These are phyloP conservation scores for Hypoxylon sp. DNA, from an alignment of 2,329 filamentous ascomycete species.

Conservation along the genomic window DNA sequence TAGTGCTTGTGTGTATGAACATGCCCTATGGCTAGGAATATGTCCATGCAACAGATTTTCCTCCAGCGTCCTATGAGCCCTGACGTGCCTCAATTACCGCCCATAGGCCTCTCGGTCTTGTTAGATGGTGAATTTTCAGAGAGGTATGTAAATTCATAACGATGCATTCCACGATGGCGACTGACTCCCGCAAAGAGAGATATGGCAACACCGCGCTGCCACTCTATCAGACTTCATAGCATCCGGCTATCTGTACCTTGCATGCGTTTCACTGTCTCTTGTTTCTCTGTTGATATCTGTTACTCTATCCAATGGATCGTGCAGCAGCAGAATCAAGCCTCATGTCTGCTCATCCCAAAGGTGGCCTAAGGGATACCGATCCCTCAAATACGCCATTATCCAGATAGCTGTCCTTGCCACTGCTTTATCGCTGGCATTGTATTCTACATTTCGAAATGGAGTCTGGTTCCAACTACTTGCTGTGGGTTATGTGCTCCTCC, in stretches of 20 bases:
- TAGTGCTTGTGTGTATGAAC: constrained; percentile 1
- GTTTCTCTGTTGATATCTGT: constrained; percentile 36
- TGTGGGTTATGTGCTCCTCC: constrained; percentile 48
- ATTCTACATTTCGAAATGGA: constrained; percentile 31
- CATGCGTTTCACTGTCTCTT: constrained; percentile 44
- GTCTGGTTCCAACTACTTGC: constrained; percentile 47
- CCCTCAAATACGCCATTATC: constrained; percentile 23
- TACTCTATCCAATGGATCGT: constrained; percentile 13
- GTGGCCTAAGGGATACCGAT: constrained; percentile 8
- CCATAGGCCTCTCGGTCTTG: constrained; percentile 11
- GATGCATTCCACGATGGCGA: not conserved
- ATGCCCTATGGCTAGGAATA: constrained; percentile 13
- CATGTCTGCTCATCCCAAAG: not conserved
- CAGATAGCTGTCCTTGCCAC: constrained; percentile 24
- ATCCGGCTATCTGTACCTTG: constrained; percentile 49
- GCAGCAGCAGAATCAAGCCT: constrained; percentile 14
- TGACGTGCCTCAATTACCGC: constrained; percentile 17
- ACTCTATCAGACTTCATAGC: constrained; percentile 48
- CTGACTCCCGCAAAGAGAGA: constrained; percentile 30
- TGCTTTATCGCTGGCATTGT: constrained; percentile 25
- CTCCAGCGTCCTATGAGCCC: constrained; percentile 21
- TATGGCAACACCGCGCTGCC: constrained; percentile 49
- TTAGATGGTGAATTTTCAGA: constrained; percentile 5
- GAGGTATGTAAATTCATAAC: constrained; percentile 23
- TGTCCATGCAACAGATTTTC: constrained; percentile 24